These are phyloP conservation scores for Wallacemonas sp. DNA, from an alignment of 208 protist genomes.

Conservation along the genomic window DNA sequence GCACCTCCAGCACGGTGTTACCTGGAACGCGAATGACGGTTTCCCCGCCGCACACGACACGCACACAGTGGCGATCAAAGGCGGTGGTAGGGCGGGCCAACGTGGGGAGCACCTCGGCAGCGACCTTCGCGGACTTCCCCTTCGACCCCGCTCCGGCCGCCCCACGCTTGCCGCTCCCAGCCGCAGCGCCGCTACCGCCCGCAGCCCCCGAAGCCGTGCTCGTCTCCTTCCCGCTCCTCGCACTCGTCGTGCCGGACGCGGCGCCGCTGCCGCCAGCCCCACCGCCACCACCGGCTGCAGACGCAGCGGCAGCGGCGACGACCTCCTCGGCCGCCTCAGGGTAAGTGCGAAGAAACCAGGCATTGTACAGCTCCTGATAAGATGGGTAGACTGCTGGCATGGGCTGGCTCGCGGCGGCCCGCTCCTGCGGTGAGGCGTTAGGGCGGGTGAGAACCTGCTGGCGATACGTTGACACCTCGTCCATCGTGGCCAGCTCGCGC, in stretches of 20 bases:
- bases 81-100: constrained; percentile 41
- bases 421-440: constrained; percentile 54
- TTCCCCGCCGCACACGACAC: constrained; percentile 42
- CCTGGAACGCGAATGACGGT: constrained; percentile 69
- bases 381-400: constrained; percentile 44
- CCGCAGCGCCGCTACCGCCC: constrained; percentile 12
- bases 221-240: background rate
- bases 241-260: background rate
- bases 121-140: constrained; percentile 15
- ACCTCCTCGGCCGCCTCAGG: constrained; percentile 1
- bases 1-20: constrained; percentile 81
- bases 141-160: constrained; percentile 16
- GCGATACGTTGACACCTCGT: constrained; percentile 51
- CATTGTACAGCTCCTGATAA: constrained; percentile 78
- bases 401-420: constrained; percentile 19
- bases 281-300: background rate
- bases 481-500: constrained; percentile 48
- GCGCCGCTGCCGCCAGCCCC: background rate
- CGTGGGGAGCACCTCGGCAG: constrained; percentile 19
- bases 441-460: constrained; percentile 47
- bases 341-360: constrained; percentile 31
- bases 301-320: background rate
- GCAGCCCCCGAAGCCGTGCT: background rate
- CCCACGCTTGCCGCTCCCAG: constrained; percentile 20
- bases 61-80: constrained; percentile 83